Conservation (phyloP, 2,329 filamentous ascomycete genomes). For the Clarireedia homoeocarpa region DNA sequence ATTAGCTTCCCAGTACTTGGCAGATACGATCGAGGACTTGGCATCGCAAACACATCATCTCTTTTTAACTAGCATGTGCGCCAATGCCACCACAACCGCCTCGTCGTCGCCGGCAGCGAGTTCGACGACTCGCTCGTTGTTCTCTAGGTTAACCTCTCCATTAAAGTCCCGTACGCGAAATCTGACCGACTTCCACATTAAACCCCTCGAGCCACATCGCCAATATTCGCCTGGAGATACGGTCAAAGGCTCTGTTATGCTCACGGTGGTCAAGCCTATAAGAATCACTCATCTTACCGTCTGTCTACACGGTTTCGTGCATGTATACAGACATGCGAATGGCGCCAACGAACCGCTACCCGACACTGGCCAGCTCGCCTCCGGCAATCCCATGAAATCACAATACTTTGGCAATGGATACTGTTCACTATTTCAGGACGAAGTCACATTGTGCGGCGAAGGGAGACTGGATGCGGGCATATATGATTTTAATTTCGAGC, state of each 20-base stretch:
- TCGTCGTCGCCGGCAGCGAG: conserved; percentile 17
- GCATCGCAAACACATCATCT: conserved; percentile 14
- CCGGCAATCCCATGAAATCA: conserved; percentile 32
- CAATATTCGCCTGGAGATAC: conserved; percentile 69
- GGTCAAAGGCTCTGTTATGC: conserved; percentile 62
- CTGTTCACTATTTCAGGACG: conserved; percentile 76
- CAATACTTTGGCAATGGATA: conserved; percentile 69
- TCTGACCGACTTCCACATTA: conserved; percentile 71
- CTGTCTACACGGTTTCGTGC: conserved; percentile 68
- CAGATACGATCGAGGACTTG: conserved; percentile 15
- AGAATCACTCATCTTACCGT: conserved; percentile 76
- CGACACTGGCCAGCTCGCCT: conserved; percentile 26
- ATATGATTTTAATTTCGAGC: conserved; percentile 73
- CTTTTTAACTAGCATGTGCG: conserved; percentile 25
- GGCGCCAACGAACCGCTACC: conserved; percentile 41
- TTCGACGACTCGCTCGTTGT: conserved; percentile 24
- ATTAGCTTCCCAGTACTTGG: conserved; percentile 19
- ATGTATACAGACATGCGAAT: conserved; percentile 63
- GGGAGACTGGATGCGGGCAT: conserved; percentile 65
- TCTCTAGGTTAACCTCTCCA: conserved; percentile 39
- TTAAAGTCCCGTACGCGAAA: conserved; percentile 45
- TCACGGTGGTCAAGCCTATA: conserved; percentile 66
- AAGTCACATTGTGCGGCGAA: conserved; percentile 71
- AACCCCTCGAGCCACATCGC: conserved; percentile 68
- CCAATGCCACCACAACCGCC: conserved; percentile 24